A percentile compares a stretch with the other conserved stretches of the same genome.
Conservation (phyloP, 2,329 filamentous ascomycete species). For the Pseudofabraea citricarpa region DNA sequence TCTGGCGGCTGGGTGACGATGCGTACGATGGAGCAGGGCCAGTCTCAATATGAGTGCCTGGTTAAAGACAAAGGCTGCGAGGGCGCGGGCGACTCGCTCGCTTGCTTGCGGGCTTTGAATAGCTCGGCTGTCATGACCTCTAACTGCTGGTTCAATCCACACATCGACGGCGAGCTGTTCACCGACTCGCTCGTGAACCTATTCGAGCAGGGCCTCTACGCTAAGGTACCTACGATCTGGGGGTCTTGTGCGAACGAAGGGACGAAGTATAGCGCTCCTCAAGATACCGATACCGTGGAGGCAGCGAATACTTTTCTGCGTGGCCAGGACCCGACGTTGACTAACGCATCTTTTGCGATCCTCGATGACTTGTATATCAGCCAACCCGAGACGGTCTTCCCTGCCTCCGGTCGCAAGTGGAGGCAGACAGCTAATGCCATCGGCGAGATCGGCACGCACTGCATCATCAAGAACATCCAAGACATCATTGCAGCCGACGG, state of each 20-base stretch:
- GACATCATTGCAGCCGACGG: slow-evolving; percentile 19
- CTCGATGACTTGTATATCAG: slow-evolving; percentile 26
- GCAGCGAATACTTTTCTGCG: slow-evolving; percentile 37
- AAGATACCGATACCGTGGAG: slow-evolving; percentile 21
- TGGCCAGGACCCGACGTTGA: slow-evolving; percentile 27
- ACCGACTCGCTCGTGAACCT: slow-evolving; percentile 30
- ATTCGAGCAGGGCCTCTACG: slow-evolving; percentile 26
- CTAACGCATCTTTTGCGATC: slow-evolving; percentile 12
- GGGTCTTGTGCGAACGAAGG: slow-evolving; percentile 46
- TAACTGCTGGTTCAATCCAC: slow-evolving; percentile 32
- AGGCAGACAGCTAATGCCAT: slow-evolving; percentile 38
- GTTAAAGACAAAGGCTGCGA: slow-evolving; percentile 26
- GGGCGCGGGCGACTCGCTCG: slow-evolving; percentile 19
- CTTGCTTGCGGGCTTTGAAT: slow-evolving; percentile 30
- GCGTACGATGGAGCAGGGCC: slow-evolving; percentile 27
- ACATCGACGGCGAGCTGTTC: slow-evolving; percentile 32
- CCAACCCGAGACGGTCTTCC: slow-evolving; percentile 25
- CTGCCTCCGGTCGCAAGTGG: slow-evolving; percentile 48
- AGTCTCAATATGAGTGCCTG: slow-evolving; percentile 32
- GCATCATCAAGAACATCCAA: slow-evolving; percentile 35
- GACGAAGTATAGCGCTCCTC: slow-evolving; percentile 43
- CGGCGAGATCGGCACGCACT: slow-evolving; percentile 42
- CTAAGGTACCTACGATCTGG: slow-evolving; percentile 32
- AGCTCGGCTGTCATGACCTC: slow-evolving; percentile 28
- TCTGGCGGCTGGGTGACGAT: slow-evolving; percentile 30